These are phyloP conservation scores for Pyrenopolyporus hunteri DNA, from an alignment of 495 filamentous ascomycete species.

Conservation along the genomic window DNA sequence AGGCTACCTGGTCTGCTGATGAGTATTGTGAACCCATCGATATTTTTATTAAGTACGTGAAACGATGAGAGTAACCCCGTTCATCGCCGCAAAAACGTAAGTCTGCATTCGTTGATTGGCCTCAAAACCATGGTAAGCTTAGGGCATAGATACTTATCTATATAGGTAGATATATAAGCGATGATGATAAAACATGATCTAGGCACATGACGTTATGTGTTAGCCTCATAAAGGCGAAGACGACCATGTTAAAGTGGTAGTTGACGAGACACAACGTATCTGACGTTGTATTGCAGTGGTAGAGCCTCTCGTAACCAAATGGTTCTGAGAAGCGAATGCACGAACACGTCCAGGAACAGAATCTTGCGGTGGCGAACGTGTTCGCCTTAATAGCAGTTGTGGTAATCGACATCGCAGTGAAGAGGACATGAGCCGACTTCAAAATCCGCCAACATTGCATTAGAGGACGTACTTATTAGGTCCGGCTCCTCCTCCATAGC, in stretches of 20 bases:
- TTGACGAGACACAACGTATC: slow-evolving; percentile 31
- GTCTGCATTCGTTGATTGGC: too few relatives aligned
- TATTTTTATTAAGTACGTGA: slow-evolving; percentile 24
- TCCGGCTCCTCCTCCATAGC: slow-evolving; percentile 11
- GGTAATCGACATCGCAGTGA: slow-evolving; percentile 32
- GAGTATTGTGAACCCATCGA: slow-evolving; percentile 31
- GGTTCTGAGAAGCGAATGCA: slow-evolving; percentile 36
- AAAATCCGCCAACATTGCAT: slow-evolving; percentile 19
- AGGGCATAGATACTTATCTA: background rate
- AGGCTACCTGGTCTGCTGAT: slow-evolving; percentile 26
- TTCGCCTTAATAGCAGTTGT: slow-evolving; percentile 31
- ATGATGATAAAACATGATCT: slow-evolving; percentile 7
- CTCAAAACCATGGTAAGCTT: background rate
- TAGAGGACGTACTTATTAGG: slow-evolving; percentile 29
- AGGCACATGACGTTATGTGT: slow-evolving; percentile 25
- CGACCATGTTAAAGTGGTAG: slow-evolving; percentile 5
- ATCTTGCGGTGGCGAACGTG: slow-evolving; percentile 39
- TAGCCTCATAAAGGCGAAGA: slow-evolving; percentile 14
- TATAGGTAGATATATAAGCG: too few relatives aligned
- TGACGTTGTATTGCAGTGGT: slow-evolving; percentile 27
- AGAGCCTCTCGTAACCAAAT: slow-evolving; percentile 31
- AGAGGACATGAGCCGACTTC: slow-evolving; percentile 27
- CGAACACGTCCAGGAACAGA: slow-evolving; percentile 29
- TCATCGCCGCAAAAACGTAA: slow-evolving; percentile 9
- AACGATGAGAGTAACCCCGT: slow-evolving; percentile 23